Base-by-base conservation (phyloP, 1,284 basidiomycete species). In the Amylostereum areolatum region DNA sequence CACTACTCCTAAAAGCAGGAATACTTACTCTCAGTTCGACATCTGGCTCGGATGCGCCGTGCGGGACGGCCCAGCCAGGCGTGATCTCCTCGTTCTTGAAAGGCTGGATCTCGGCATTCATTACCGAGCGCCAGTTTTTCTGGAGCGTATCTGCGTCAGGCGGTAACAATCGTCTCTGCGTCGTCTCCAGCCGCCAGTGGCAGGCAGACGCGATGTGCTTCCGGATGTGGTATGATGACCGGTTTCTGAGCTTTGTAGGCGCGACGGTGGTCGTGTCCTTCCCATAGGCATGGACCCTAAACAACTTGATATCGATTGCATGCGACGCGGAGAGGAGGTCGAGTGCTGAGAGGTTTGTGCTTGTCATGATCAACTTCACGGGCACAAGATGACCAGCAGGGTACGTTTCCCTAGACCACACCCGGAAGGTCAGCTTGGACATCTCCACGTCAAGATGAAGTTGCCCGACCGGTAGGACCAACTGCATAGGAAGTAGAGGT, bases 221-320 rank as follows among this genome's bases (percentile, higher is more conserved):
- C 18, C 18, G 18, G 18, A 18, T 18, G 41, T 48, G 18, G 40
- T 41, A 45, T 24, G 41, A 24, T 11, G 2, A 31, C 8, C 33
- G 45, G 25, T 45, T 28, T 32, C 4, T 31, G 11, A 52, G 31
- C 5, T 24, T 28, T 5, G 48, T 29, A 2, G 42, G 48, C 27
- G 29, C 24, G 11, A 48, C 10, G 11, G 27, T 9, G 25, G 35
- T 7, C 27, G 39, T 46, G 12, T 46, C 7, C 5, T 54, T n/a
- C 36, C 53, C 53, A 32, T 54, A 54, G 10, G 27, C 48, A 10
- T 50, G 24, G 7, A 37, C 42, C 32, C 46, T 54, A 9, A 47
- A 29, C n/a, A 54, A 30, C 18, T 40, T 47, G 29, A 54, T 48
- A 3, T 54, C 35, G 29, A 54, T 50, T 5, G 31, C 37, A 10